Percentiles rank a stretch among this genome's conserved stretches.
phyloP scores from a whole-genome alignment of 495 filamentous ascomycete genomes.

The Xylaria venustula region DNA sequence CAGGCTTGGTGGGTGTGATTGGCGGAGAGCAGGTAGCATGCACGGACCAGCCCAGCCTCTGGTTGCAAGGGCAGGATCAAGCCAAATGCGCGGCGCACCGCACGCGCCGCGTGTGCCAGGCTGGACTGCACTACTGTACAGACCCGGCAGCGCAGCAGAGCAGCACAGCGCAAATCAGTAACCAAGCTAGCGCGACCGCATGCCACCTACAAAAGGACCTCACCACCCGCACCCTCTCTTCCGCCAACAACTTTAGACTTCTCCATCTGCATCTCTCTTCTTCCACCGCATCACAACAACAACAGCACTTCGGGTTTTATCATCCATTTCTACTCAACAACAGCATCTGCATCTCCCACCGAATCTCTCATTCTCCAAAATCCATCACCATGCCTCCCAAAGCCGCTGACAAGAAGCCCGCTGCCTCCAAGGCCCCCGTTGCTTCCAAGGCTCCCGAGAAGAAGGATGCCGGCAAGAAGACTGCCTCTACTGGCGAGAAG shows the following conservation, averaged over 20 bases:
- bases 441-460: constrained; percentile 80
- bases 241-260: constrained; percentile 43
- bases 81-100: not conserved
- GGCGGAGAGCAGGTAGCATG: not conserved
- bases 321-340: constrained; percentile 29
- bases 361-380: constrained; percentile 8
- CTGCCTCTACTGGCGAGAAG: constrained; percentile 92
- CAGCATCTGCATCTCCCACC: constrained; percentile 22
- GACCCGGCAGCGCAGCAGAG: not conserved
- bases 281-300: constrained; percentile 23
- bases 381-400: constrained; percentile 87
- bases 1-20: not conserved
- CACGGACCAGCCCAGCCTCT: constrained; percentile 8
- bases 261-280: constrained; percentile 42
- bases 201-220: constrained; percentile 51
- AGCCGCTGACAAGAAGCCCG: constrained; percentile 97
- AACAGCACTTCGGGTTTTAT: constrained; percentile 24
- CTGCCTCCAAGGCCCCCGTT: constrained; percentile 95
- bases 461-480: constrained; percentile 99
- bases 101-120: too few species aligned
- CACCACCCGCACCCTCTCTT: constrained; percentile 46
- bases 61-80: constrained; percentile 8
- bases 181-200: constrained; percentile 39
- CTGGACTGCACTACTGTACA: not conserved
- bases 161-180: constrained; percentile 41